Evolutionary conservation across 345 rosid species (phyloP).

Genomic region (Syzygium aqueum): DNA sequence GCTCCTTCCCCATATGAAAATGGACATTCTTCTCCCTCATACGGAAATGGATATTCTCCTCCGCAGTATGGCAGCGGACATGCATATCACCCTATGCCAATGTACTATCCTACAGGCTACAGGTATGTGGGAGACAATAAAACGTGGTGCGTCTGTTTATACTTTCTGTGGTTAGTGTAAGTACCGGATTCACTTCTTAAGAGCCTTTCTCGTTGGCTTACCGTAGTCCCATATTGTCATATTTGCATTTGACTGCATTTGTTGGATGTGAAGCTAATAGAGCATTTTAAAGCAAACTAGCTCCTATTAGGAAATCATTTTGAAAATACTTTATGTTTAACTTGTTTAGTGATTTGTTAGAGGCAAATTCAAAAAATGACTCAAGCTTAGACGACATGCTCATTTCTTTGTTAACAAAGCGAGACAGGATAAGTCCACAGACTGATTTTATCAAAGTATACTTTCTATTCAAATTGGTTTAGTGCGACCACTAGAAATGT

Average conservation of each 20-base stretch:
- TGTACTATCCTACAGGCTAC: slow-evolving; percentile 51
- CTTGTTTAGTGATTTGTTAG: background rate
- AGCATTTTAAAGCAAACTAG: background rate
- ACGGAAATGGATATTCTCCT: background rate
- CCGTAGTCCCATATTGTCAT: background rate
- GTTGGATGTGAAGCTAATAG: background rate
- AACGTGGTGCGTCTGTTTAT: background rate
- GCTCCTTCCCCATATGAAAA: slow-evolving; percentile 14
- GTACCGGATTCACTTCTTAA: background rate
- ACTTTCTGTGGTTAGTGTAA: background rate
- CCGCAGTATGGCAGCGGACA: slow-evolving; percentile 1
- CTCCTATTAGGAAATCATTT: background rate
- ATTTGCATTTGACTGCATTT: background rate
- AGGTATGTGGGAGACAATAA: slow-evolving; percentile 36
- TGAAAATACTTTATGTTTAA: background rate
- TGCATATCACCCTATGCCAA: slow-evolving; percentile 41
- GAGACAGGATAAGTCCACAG: background rate
- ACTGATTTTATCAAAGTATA: background rate
- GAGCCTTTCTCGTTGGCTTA: background rate
- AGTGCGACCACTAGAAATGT: background rate
- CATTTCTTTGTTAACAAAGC: background rate
- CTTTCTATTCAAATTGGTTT: background rate
- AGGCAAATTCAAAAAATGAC: background rate
- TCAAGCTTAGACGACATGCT: background rate
- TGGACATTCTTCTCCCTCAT: slow-evolving; percentile 5